These are phyloP conservation scores for Primulina huaijiensis DNA, from an alignment of 257 asterid species.

Conservation along the genomic window DNA sequence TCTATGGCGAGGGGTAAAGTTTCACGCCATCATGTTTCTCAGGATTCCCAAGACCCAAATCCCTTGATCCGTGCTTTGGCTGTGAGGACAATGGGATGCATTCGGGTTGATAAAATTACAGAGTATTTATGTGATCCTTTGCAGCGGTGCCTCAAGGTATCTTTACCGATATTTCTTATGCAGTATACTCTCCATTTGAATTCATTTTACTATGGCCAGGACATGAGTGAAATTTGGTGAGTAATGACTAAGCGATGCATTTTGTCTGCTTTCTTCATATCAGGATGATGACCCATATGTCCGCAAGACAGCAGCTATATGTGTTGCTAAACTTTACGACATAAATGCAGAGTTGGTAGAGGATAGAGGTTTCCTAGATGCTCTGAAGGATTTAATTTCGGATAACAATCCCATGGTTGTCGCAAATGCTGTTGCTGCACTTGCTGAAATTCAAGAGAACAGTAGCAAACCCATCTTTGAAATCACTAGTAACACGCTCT, in stretches of 20 bases:
- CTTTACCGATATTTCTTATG: slow-evolving; percentile 12
- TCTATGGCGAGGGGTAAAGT: slow-evolving; percentile 18
- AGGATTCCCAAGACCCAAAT: slow-evolving; percentile 99
- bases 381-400: slow-evolving; percentile 95
- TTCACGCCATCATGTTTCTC: slow-evolving; percentile 27
- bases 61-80: slow-evolving; percentile 99
- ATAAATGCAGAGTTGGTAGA: slow-evolving; percentile 98
- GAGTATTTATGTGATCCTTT: slow-evolving; percentile 97
- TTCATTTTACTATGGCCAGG: slow-evolving; percentile 18
- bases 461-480: slow-evolving; percentile 87
- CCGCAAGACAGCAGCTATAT: slow-evolving; percentile 98
- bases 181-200: slow-evolving; percentile 21
- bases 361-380: slow-evolving; percentile 97
- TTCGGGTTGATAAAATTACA: slow-evolving; percentile 96
- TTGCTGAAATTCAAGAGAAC: slow-evolving; percentile 95
- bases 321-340: slow-evolving; percentile 98
- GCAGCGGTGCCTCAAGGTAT: slow-evolving; percentile 97
- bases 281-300: slow-evolving; percentile 99
- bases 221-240: slow-evolving; percentile 1
- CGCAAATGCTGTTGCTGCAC: slow-evolving; percentile 99
- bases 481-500: slow-evolving; percentile 89
- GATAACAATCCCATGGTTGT: slow-evolving; percentile 99
- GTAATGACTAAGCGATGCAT: slow-evolving; percentile 22
- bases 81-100: slow-evolving; percentile 99
- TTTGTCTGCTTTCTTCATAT: slow-evolving; percentile 30